These are phyloP conservation scores for Ustilago loliicola DNA, from an alignment of 1,284 basidiomycete species.

Conservation along the genomic window DNA sequence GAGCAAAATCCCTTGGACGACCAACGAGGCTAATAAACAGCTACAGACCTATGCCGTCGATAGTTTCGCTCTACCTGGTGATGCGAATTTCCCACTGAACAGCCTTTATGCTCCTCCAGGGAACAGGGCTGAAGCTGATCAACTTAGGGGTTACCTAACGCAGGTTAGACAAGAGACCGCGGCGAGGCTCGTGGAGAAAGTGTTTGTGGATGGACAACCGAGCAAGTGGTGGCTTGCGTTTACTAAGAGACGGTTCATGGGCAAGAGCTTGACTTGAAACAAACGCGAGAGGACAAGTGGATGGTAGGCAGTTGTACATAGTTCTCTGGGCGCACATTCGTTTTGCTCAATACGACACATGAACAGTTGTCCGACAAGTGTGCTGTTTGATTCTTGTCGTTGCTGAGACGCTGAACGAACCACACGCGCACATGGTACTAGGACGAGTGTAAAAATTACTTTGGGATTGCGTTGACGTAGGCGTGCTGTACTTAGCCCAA, in stretches of 20 bases:
- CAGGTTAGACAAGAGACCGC: slow-evolving; percentile 94
- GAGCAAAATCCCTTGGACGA: slow-evolving; percentile 60
- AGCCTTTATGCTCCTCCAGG: slow-evolving; percentile 87
- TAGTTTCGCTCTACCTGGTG: slow-evolving; percentile 91
- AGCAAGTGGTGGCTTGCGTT: slow-evolving; percentile 99
- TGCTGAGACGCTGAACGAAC: too few relatives aligned
- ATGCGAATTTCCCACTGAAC: slow-evolving; percentile 94
- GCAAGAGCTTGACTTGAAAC: slow-evolving; percentile 59
- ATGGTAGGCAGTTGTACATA: slow-evolving; percentile 9
- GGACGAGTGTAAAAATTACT: neutral
- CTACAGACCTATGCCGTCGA: slow-evolving; percentile 90
- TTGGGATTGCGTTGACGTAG: neutral
- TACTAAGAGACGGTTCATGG: slow-evolving; percentile 73
- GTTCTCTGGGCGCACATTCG: too few relatives aligned
- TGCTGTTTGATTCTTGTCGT: too few relatives aligned
- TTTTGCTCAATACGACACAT: neutral
- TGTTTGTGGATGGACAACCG: slow-evolving; percentile 89
- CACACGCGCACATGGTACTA: neutral
- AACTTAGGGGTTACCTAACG: slow-evolving; percentile 88
- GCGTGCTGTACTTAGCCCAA: slow-evolving; percentile 28
- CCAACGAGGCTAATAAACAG: slow-evolving; percentile 86
- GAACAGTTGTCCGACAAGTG: too few relatives aligned
- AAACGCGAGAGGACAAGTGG: too few relatives aligned
- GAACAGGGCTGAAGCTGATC: slow-evolving; percentile 86
- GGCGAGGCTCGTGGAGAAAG: slow-evolving; percentile 83